Evolutionary conservation across 2,329 filamentous ascomycete genomes (phyloP).

Genomic region (Celoporthe dispersa): DNA sequence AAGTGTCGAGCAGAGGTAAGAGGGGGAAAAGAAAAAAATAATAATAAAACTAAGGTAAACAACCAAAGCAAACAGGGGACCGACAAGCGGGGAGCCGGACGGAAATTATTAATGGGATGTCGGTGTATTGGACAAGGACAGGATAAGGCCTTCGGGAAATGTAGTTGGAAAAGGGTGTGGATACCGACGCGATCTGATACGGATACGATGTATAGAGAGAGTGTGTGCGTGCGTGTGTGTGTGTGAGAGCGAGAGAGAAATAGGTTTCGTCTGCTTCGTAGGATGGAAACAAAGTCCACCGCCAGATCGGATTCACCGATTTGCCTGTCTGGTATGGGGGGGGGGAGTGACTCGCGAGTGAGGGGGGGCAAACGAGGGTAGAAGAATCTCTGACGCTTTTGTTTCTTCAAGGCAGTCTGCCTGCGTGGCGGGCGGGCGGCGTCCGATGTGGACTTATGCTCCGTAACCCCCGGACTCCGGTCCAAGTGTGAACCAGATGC

Average conservation of each 20-base stretch:
- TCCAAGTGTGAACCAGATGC: not conserved
- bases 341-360: not conserved
- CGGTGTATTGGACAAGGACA: not conserved
- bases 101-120: conserved; percentile 4
- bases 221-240: too few species aligned
- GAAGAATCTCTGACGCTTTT: not conserved
- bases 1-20: not conserved
- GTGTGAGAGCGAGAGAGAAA: not conserved
- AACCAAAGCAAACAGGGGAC: not conserved
- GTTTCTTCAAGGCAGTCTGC: not conserved
- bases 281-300: conserved; percentile 2
- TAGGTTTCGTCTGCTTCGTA: not conserved
- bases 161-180: not conserved
- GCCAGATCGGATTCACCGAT: conserved; percentile 12
- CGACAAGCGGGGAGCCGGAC: not conserved
- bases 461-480: not conserved
- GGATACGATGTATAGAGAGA: not conserved
- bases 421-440: too few species aligned
- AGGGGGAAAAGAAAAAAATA: not conserved
- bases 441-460: not conserved
- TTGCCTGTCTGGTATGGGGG: not conserved
- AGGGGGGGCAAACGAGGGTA: not conserved
- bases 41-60: not conserved
- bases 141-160: not conserved
- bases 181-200: not conserved